Base-by-base conservation (phyloP, 768 basidiomycete genomes). In the Pleurotus ostreatus region DNA sequence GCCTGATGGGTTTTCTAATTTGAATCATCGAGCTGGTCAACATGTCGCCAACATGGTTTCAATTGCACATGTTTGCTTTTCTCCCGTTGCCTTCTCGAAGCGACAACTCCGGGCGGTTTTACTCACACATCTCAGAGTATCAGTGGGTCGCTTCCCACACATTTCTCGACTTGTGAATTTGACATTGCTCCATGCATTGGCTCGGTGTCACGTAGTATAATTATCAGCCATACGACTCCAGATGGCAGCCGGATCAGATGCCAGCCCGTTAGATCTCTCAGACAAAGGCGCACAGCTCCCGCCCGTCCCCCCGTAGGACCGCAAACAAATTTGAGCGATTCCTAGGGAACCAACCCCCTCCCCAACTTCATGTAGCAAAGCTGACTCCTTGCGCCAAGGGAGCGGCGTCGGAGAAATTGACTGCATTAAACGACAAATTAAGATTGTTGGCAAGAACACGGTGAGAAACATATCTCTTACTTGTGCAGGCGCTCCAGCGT, bases 371-470 rank as follows among this genome's bases (percentile, higher is more conserved):
- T 37, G 79, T 62, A 26, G 80, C 68, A 71, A 98, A 98, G 61
- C 81, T 84, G 59, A 98, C 94, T 6, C 95, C 95, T 70, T 98
- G 95, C 0, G 95, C 95, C 37, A 98, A 76, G 7, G 92, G 94
- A 44, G 92, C 86, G 62, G 86, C 82, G 68, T 94, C 84, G 40
- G 90, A 92, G 73, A 89, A 98, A 72, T 98, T 98, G 69, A 98
- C 79, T 82, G 57, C 30, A 59, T 18, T 51, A 48, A 41, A 49
- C 48, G 49, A 56, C 40, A 38, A 49, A 22, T 51, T 56, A 18
- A 45, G 40, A 22, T 4, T 15, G 22, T 20, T 26, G 15, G 48
- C n/a, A n/a, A 23, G 25, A 11, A 34, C 37, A 34, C 48, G 45
- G 18, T 38, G 20, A n/a, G 34, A 48, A 40, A 25, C 45, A 39